Base-by-base conservation (phyloP, 768 basidiomycete species). In the Phanerodontia chrysosporium region DNA sequence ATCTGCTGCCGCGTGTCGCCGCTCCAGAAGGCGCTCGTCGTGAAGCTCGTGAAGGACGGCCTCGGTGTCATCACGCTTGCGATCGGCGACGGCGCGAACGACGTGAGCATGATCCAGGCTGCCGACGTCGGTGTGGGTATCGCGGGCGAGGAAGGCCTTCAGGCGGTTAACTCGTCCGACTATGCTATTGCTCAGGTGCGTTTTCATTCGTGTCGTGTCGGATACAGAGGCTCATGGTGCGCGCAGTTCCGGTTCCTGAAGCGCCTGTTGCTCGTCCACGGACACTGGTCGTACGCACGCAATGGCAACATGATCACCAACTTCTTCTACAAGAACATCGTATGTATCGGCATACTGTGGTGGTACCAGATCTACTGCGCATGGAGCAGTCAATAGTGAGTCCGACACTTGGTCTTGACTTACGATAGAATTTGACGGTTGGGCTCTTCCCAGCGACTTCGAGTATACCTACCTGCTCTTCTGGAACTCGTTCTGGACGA, bases 101-200 rank as follows among this genome's bases (percentile, higher is more conserved):
- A 99, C 71, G 96, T 98, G 66, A 96, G 93, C 75, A 98, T 98
- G 96, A 98, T 98, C 58, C 96, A 98, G 76, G 94, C 96, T 57
- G 97, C 97, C 29, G 93, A 99, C 74, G 91, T 99, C 49, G 97
- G 97, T 53, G 88, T 99, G 59, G 97, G 97, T 63, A 98, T 99
- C 59, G 87, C 89, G 9, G 97, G 97, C 35, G 97, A 98, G 70
- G 97, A 99, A 68, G 97, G 97, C 66, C 76, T 99, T 10, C 97
- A 98, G 71, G 97, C 97, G 24, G 97, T 98, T 74, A 99, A 99
- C 74, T 90, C 95, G 35, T 96, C 95, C n/a, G 97, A 99, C 73
- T 99, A 98, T 72, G 92, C 95, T 0, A 97, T 99, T 67, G 95
- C 89, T 1, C 96, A 93, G 78, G 86, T 87, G 57, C n/a, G 75